Evolutionary conservation across 192 early-diverging fungal species (phyloP).

Genomic region (Rhizoclosmatium globosum): DNA sequence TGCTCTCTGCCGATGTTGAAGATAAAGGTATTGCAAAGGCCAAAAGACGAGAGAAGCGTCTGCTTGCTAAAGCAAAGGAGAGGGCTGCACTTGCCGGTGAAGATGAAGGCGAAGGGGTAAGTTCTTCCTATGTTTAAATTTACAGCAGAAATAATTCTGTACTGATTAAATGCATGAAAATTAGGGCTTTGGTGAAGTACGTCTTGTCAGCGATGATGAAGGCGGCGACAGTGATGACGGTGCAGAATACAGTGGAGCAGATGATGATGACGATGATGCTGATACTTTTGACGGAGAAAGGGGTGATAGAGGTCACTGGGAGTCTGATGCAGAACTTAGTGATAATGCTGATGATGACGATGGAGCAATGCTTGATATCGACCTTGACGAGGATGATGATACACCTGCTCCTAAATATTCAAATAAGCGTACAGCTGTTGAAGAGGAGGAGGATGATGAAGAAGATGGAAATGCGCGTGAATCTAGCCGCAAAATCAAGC

Average conservation of each 20-base stretch:
- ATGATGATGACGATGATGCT: constrained; percentile 17
- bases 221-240: constrained; percentile 41
- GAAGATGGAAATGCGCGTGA: constrained; percentile 29
- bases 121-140: background rate
- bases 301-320: constrained; percentile 24
- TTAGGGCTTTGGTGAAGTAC: constrained; percentile 31
- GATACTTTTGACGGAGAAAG: constrained; percentile 30
- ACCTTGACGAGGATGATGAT: constrained; percentile 45
- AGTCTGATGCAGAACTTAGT: constrained; percentile 34
- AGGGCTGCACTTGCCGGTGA: constrained; percentile 2
- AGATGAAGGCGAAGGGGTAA: constrained; percentile 6
- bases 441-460: constrained; percentile 20
- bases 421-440: background rate
- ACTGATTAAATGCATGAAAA: no score
- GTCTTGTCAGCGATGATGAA: constrained; percentile 58
- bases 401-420: background rate
- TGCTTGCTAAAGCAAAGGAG: constrained; percentile 21
- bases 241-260: constrained; percentile 32
- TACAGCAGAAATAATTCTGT: background rate
- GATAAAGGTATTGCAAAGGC: constrained; percentile 73
- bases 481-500: constrained; percentile 10
- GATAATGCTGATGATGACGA: constrained; percentile 40
- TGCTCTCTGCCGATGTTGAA: constrained; percentile 79
- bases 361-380: constrained; percentile 35
- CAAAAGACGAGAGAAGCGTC: constrained; percentile 55